These are phyloP conservation scores for Diaporthe capsici DNA, from an alignment of 2,329 filamentous ascomycete genomes.

Conservation along the genomic window DNA sequence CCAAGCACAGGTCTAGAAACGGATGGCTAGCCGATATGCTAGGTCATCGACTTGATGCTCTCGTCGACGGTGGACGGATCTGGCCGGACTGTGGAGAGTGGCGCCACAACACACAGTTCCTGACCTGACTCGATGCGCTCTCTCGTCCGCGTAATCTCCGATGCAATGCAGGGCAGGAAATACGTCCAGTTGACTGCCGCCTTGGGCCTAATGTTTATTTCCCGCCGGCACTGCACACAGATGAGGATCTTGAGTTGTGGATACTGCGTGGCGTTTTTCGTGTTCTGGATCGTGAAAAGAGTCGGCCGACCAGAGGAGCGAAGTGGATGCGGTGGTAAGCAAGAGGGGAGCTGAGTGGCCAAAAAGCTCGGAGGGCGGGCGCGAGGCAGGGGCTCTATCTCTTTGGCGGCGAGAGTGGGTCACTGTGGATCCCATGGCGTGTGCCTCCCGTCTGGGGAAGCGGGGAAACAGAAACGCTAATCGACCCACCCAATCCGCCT, in stretches of 20 bases:
- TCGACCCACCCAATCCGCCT: conserved; percentile 24
- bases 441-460: conserved; percentile 41
- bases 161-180: conserved; percentile 4
- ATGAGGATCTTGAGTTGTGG: conserved; percentile 26
- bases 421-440: conserved; percentile 9
- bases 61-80: background rate
- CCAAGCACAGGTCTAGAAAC: background rate
- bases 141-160: conserved; percentile 5
- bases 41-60: background rate
- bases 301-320: background rate
- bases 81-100: conserved; percentile 7
- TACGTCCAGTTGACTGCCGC: background rate
- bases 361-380: background rate
- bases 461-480: conserved; percentile 37
- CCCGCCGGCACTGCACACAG: conserved; percentile 30
- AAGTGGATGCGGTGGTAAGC: conserved; percentile 15
- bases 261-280: background rate
- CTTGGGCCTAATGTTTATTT: background rate
- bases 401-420: conserved; percentile 8
- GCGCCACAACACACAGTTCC: conserved; percentile 3
- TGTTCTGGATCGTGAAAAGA: conserved; percentile 18
- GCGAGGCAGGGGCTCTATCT: background rate
- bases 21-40: background rate
- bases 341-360: conserved; percentile 16
- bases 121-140: conserved; percentile 5